Evolutionary conservation across 202 grass and related monocot species (phyloP).

Genomic region (Musa balbisiana): DNA sequence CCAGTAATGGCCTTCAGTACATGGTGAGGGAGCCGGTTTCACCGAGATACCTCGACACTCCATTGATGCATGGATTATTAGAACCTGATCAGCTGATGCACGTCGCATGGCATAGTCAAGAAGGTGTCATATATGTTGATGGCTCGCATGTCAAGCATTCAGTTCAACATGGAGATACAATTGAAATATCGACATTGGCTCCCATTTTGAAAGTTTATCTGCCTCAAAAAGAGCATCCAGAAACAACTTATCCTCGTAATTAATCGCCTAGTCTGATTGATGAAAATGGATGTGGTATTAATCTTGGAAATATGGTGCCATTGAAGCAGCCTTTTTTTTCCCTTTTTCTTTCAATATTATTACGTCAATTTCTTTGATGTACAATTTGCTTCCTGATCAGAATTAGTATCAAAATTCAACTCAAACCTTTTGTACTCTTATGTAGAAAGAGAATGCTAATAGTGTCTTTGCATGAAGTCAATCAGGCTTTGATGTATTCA

Average conservation of each 20-base stretch:
- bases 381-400: too few relatives aligned
- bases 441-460: too few relatives aligned
- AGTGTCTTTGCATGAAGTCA: too few relatives aligned
- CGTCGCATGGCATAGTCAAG: slow-evolving; percentile 64
- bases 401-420: too few relatives aligned
- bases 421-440: too few relatives aligned
- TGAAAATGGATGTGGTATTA: not conserved
- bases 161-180: slow-evolving; percentile 69
- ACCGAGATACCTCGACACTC: slow-evolving; percentile 27
- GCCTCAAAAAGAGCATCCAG: slow-evolving; percentile 39
- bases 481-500: too few relatives aligned
- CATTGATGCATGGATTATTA: slow-evolving; percentile 60
- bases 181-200: slow-evolving; percentile 59
- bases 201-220: slow-evolving; percentile 79
- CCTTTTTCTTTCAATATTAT: too few relatives aligned
- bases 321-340: not conserved
- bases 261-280: not conserved
- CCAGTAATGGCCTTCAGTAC: slow-evolving; percentile 61
- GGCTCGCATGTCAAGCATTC: slow-evolving; percentile 71
- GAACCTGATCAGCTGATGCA: slow-evolving; percentile 43
- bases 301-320: not conserved
- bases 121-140: slow-evolving; percentile 72
- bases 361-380: too few relatives aligned
- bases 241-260: not conserved
- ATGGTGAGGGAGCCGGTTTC: slow-evolving; percentile 90